Base-by-base conservation (phyloP, 108 stramenopile genomes). In the Pseudonitzschia multiseries region DNA sequence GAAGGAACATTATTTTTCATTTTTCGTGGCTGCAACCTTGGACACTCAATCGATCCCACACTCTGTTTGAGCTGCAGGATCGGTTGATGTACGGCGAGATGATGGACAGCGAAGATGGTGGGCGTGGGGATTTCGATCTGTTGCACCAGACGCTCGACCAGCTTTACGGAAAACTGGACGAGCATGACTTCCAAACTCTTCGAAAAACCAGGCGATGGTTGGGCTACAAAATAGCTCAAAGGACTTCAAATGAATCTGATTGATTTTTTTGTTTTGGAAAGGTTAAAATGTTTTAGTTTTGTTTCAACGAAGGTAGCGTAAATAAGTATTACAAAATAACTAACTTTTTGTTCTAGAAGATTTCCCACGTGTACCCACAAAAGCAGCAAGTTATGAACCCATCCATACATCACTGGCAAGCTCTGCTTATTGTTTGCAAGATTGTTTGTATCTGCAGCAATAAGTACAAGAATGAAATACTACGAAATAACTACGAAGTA, bases 1-100 rank as follows among this genome's bases (percentile, higher is more conserved):
- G 46, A 67, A 44, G 66, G 36, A 67, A 67, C 18, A 15, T 67
- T 1, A n/a, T 67, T 48, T 67, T 67, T 24, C 66, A 67, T 67
- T 24, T 50, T 8, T 13, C 66, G 8, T 67, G 12, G 2, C 28
- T 67, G 9, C 44, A 41, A 15, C 66, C 66, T 28, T 67, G 66
- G 66, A 48, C 44, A 22, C 40, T 67, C 13, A 29, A 44, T 67
- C 42, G 66, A 44, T 48, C 46, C 18, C 66, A 67, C 44, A 67
- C 42, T 24, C n/a, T 67, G 22, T n/a, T 46, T n/a, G 66, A 67
- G 44, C 26, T 67, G 24, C 66, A 67, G 18, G 66, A 67, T 27
- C 44, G 66, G 17, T 21, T 67, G 29, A 67, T 67, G n/a, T 67
- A 67, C 48, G 66, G 66, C 0, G 66, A 67, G 48, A 8, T 50